These are phyloP conservation scores for Irpex lacteus DNA, from an alignment of 1,284 basidiomycete genomes.

Conservation along the genomic window DNA sequence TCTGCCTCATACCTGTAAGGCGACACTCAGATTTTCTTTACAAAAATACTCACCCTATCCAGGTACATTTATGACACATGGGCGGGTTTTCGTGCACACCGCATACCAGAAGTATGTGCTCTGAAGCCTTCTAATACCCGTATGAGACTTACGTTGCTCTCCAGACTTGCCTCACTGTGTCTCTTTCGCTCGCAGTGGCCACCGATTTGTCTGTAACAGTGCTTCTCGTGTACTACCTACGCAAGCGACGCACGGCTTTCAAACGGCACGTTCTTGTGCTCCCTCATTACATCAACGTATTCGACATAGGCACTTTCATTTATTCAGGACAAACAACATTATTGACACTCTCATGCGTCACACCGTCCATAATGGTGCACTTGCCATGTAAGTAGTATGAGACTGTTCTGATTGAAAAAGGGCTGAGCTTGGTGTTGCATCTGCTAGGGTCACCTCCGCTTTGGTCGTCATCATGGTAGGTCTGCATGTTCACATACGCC, in stretches of 20 bases:
- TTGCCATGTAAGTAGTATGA: slow-evolving; percentile 2
- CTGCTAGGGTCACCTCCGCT: neutral
- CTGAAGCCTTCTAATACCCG: neutral
- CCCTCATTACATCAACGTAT: neutral
- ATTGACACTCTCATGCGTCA: slow-evolving; percentile 4
- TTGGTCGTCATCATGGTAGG: neutral
- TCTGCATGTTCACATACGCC: neutral
- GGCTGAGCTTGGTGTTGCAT: neutral
- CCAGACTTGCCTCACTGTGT: neutral
- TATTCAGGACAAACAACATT: slow-evolving; percentile 1
- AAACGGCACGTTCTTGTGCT: neutral
- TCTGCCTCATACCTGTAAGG: neutral
- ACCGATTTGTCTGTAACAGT: slow-evolving; percentile 4
- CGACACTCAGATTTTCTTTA: neutral
- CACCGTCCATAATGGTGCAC: slow-evolving; percentile 7
- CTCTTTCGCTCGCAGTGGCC: slow-evolving; percentile 3
- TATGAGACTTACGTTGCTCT: neutral
- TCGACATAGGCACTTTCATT: too few species aligned
- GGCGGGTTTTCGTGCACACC: neutral
- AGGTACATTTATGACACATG: neutral
- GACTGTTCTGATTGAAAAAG: neutral
- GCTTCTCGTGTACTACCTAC: slow-evolving; percentile 7
- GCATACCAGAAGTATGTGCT: neutral
- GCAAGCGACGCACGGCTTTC: neutral
- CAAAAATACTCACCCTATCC: neutral